These are phyloP conservation scores for Quercus agrifolia DNA, from an alignment of 306 rosid species.

Conservation along the genomic window DNA sequence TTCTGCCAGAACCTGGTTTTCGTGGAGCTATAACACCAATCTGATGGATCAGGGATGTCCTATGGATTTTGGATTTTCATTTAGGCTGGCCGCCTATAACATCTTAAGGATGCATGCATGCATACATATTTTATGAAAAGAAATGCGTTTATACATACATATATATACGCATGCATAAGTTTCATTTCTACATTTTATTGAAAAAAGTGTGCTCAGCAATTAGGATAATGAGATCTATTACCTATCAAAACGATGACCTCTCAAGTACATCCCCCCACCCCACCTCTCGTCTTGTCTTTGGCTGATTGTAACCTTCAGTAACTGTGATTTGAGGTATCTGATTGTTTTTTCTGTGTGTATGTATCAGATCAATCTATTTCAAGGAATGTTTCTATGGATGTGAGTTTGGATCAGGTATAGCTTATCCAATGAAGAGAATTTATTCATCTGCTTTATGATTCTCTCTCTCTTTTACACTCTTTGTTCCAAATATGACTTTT, in stretches of 20 bases:
- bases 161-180: no score
- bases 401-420: conserved; percentile 67
- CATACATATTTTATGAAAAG: no score
- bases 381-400: conserved; percentile 61
- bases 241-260: neutral
- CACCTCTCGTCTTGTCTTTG: neutral
- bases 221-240: neutral
- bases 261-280: neutral
- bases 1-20: neutral
- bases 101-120: no score
- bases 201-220: neutral
- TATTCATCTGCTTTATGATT: neutral
- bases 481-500: neutral
- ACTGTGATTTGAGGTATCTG: conserved; percentile 17
- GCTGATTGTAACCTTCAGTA: neutral
- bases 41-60: neutral
- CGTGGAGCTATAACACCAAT: neutral
- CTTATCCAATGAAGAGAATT: conserved; percentile 14
- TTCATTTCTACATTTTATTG: neutral
- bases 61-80: neutral
- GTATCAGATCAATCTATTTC: conserved; percentile 67
- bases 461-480: conserved; percentile 11
- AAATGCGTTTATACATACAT: no score
- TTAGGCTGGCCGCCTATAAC: neutral
- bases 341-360: conserved; percentile 19